Percentiles rank a stretch among this genome's conserved stretches.
Evolutionary conservation across 495 filamentous ascomycete genomes (phyloP).

Genomic region (Monascus purpureus): DNA sequence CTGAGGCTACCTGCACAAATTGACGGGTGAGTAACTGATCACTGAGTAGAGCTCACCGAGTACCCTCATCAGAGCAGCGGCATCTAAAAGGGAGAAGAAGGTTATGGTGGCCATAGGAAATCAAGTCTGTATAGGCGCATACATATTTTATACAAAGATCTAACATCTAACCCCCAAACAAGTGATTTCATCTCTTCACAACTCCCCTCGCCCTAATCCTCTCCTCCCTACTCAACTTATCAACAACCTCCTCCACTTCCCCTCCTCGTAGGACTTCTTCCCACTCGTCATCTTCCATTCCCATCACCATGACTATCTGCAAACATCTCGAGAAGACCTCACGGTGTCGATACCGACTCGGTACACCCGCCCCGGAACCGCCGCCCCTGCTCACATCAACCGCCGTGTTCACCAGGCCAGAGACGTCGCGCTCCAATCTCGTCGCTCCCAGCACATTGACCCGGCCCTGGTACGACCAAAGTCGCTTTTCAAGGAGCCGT

Average conservation of each 20-base stretch:
- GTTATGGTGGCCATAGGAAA: too few species aligned
- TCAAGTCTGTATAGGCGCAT: too few species aligned
- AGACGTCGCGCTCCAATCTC: constrained; percentile 76
- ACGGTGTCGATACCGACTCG: constrained; percentile 52
- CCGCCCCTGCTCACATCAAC: constrained; percentile 53
- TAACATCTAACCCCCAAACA: too few species aligned
- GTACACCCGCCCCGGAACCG: constrained; percentile 14
- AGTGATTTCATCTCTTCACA: constrained; percentile 34
- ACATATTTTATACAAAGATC: too few species aligned
- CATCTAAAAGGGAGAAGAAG: too few species aligned
- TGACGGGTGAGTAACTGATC: too few species aligned
- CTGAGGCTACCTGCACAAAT: too few species aligned
- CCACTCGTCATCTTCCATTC: constrained; percentile 98
- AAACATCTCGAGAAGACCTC: constrained; percentile 67
- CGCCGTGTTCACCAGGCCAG: constrained; percentile 62
- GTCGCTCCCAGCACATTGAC: constrained; percentile 75
- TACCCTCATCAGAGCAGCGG: too few species aligned
- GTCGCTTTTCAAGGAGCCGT: constrained; percentile 72
- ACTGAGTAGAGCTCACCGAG: too few species aligned
- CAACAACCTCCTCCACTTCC: constrained; percentile 28
- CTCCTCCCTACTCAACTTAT: constrained; percentile 46
- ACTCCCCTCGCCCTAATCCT: constrained; percentile 46
- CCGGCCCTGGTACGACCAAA: constrained; percentile 71
- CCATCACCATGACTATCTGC: constrained; percentile 80
- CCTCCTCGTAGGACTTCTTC: constrained; percentile 47